Percentiles rank a stretch among this genome's conserved stretches.
Evolutionary conservation across 148 eudicot genomes (phyloP).

Genomic region (Cornus kousa): DNA sequence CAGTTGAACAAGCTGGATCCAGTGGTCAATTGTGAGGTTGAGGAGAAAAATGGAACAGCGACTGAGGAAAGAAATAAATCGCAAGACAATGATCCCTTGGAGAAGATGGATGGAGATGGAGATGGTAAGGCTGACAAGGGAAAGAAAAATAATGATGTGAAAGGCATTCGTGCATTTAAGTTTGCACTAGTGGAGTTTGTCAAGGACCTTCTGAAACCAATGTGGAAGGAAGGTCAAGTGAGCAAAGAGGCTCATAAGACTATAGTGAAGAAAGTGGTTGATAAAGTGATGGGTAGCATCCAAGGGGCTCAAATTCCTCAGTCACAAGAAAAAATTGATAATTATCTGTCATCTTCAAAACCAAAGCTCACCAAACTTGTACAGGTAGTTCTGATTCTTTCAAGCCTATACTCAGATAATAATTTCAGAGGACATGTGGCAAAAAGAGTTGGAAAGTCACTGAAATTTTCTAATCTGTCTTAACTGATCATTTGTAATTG

Average conservation of each 20-base stretch:
- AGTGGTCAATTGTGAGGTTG: conserved; percentile 17
- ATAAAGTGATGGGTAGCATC: conserved; percentile 53
- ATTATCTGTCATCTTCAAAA: conserved; percentile 56
- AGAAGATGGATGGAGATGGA: conserved; percentile 30
- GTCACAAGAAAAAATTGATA: conserved; percentile 62
- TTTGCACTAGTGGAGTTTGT: conserved; percentile 50
- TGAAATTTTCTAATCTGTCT: no score
- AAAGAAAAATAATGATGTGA: conserved; percentile 45
- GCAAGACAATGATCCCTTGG: conserved; percentile 27
- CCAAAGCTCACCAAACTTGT: conserved; percentile 72
- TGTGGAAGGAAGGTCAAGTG: conserved; percentile 46
- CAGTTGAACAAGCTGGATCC: not conserved
- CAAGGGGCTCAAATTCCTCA: conserved; percentile 60
- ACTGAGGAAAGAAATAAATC: conserved; percentile 29
- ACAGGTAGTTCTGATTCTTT: conserved; percentile 43
- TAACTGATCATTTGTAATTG: no score
- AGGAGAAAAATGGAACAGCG: conserved; percentile 20
- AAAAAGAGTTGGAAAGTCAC: not conserved
- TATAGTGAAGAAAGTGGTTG: conserved; percentile 77
- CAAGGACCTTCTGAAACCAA: conserved; percentile 19
- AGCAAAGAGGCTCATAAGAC: conserved; percentile 63
- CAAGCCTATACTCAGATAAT: no score
- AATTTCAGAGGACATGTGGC: not conserved
- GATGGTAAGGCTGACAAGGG: conserved; percentile 42
- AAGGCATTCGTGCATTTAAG: conserved; percentile 50